Evolutionary conservation across 192 early-diverging fungal species (phyloP).

Genomic region (Backusella macrospora): DNA sequence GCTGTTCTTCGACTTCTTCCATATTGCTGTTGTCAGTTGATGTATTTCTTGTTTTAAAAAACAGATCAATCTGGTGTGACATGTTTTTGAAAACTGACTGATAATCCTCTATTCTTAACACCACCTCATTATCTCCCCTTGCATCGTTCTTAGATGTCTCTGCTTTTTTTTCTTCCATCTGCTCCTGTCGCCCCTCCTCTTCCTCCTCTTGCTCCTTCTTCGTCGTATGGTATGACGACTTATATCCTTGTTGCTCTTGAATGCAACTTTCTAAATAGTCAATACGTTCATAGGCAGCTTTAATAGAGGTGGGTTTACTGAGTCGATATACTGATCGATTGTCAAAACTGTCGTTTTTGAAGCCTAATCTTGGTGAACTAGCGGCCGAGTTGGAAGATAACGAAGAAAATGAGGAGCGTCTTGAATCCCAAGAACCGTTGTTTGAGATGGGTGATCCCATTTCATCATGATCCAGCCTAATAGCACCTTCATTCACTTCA

Average conservation of each 20-base stretch:
- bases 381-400: neutral
- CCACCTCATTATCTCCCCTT: neutral
- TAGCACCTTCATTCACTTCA: neutral
- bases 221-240: no score
- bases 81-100: slow-evolving; percentile 7
- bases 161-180: neutral
- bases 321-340: neutral
- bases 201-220: no score
- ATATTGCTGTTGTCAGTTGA: neutral
- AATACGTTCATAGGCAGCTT: neutral
- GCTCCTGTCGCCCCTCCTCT: no score
- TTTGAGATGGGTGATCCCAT: neutral
- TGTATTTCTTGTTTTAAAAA: neutral
- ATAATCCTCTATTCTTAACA: neutral
- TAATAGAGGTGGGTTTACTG: neutral
- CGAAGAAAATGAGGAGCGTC: neutral
- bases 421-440: neutral
- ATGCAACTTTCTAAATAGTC: neutral
- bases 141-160: neutral
- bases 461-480: neutral
- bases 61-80: neutral
- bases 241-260: neutral
- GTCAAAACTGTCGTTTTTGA: neutral
- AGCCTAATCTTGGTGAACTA: slow-evolving; percentile 1
- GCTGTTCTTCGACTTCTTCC: neutral